Base-by-base conservation (phyloP, 1,284 basidiomycete genomes). In the Phenoliferia sp. region DNA sequence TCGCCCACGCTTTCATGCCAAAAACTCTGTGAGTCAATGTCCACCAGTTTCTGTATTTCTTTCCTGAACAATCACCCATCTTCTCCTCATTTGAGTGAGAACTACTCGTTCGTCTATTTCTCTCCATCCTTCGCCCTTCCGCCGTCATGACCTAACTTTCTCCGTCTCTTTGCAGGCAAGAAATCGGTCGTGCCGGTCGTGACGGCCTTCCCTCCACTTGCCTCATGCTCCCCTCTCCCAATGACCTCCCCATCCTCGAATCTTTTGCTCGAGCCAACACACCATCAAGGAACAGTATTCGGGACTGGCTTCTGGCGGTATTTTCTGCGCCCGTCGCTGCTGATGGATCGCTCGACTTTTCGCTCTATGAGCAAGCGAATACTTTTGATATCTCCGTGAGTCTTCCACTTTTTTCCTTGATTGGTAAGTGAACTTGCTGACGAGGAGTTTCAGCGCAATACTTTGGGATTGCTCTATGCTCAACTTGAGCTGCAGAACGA, bases 111-210 rank as follows among this genome's bases (percentile, higher is more conserved):
- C 15, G 64, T 57, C 12, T n/a, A 3, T 22, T 33, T 26, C 3
- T 19, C 34, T 2, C 39, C 34, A 16, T 15, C 29, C 16, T 33
- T 36, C 2, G 22, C 16, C 4, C 15, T 16, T 7, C 54, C 7
- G 5, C 15, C 19, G 5, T 28, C n/a, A 33, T 39, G n/a, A 35
- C 29, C 9, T 17, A 0, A 7, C 15, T 2, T 3, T 50, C 29
- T 55, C n/a, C n/a, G n/a, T n/a, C n/a, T n/a, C n/a, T 32, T 50
- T 5, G 39, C 34, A 66, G 63, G 44, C 90, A 92, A 79, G 91
- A 92, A 78, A 91, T 90, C 0, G 90, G 90, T 4, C 84, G 90
- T 63, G 90, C 90, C 3, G 90, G 90, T 0, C 82, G 91, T 69
- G 90, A 92, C 74, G 89, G 89, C 0, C 33, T 67, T 2, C 67